Evolutionary conservation across 495 filamentous ascomycete species (phyloP).

Genomic region (Geoglossum glabrum): DNA sequence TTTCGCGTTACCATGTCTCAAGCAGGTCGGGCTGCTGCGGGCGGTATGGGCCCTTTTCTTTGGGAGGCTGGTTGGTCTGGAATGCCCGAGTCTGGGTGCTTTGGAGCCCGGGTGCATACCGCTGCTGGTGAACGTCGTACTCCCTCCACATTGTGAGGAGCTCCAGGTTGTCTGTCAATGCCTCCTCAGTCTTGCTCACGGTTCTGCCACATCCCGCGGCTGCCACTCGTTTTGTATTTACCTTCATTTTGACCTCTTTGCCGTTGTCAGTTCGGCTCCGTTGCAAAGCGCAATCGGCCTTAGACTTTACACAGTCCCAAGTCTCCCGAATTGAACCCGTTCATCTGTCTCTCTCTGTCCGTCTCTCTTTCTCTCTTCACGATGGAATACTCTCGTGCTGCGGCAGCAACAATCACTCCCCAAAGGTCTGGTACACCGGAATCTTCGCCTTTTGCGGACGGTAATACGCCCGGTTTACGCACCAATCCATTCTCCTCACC

Average conservation of each 20-base stretch:
- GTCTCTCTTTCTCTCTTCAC: neutral
- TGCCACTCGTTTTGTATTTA: neutral
- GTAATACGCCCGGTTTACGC: neutral
- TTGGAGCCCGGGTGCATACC: neutral
- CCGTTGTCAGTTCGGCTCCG: neutral
- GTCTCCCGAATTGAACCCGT: neutral
- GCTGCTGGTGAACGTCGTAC: neutral
- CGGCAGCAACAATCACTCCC: slow-evolving; percentile 3
- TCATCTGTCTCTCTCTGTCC: neutral
- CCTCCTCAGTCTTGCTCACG: neutral
- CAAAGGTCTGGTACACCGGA: slow-evolving; percentile 12
- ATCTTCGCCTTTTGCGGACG: neutral
- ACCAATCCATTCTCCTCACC: slow-evolving; percentile 38
- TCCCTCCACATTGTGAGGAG: neutral
- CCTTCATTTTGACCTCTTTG: neutral
- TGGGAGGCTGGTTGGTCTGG: neutral
- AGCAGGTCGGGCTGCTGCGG: neutral
- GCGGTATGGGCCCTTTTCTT: neutral
- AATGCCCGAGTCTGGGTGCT: neutral
- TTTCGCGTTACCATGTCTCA: neutral
- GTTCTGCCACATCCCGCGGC: neutral
- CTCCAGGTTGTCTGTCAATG: neutral
- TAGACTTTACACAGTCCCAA: neutral
- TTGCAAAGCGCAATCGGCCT: neutral
- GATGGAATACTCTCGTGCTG: neutral